phyloP scores from a whole-genome alignment of 345 rosid species.

The Rhizophora mangle region DNA sequence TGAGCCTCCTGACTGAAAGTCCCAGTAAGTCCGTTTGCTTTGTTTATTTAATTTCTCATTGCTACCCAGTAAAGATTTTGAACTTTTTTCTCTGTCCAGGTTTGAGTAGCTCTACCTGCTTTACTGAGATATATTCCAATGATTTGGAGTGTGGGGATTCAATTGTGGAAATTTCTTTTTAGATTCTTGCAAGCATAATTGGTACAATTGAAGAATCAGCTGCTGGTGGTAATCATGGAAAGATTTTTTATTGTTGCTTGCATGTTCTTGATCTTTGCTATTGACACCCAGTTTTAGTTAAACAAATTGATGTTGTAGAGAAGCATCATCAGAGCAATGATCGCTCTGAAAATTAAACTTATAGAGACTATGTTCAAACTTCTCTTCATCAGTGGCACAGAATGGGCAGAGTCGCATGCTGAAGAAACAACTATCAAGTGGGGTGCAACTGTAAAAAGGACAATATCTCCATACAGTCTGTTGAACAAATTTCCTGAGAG shows the following conservation, averaged over 20 bases:
- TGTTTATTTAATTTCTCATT: neutral
- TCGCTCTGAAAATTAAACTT: slow-evolving; percentile 6
- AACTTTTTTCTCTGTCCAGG: slow-evolving; percentile 11
- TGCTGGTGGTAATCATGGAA: too few species aligned
- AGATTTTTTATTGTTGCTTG: too few species aligned
- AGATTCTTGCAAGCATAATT: too few species aligned
- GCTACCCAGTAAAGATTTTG: slow-evolving; percentile 6
- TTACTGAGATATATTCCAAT: too few species aligned
- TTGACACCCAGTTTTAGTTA: too few species aligned
- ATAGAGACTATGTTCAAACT: slow-evolving; percentile 94
- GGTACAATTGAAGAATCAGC: too few species aligned
- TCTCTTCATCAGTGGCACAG: slow-evolving; percentile 67
- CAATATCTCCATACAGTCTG: slow-evolving; percentile 68
- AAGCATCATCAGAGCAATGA: too few species aligned
- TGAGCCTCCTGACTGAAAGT: slow-evolving; percentile 59
- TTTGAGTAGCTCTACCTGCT: too few species aligned
- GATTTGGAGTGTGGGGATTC: too few species aligned
- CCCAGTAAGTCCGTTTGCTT: neutral
- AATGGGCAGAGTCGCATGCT: slow-evolving; percentile 71
- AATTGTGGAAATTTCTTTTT: too few species aligned
- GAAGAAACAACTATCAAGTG: slow-evolving; percentile 39
- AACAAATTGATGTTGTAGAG: too few species aligned
- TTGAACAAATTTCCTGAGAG: slow-evolving; percentile 74
- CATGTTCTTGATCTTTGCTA: too few species aligned
- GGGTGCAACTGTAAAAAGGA: slow-evolving; percentile 50